Conservation (phyloP, 352 stramenopile species). For the Globisporangium splendens region DNA sequence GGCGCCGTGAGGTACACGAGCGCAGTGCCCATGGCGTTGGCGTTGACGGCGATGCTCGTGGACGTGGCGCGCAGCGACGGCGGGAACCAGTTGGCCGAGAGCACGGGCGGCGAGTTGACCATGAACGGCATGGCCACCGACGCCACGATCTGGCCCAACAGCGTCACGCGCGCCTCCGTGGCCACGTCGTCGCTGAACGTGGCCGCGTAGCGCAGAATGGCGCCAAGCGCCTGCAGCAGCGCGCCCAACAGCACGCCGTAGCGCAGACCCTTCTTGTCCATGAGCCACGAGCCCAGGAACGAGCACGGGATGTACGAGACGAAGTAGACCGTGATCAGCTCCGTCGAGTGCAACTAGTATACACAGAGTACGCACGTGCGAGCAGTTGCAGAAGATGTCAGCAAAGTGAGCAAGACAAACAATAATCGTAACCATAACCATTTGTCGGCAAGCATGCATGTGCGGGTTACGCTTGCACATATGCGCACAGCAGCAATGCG, state of each 20-base stretch:
- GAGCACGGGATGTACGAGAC: slow-evolving; percentile 77
- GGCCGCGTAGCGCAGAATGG: slow-evolving; percentile 40
- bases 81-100: slow-evolving; percentile 76
- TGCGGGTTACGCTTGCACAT: too few relatives aligned
- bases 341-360: slow-evolving; percentile 54
- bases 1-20: slow-evolving; percentile 52
- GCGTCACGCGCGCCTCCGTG: slow-evolving; percentile 35
- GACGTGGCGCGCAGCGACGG: slow-evolving; percentile 57
- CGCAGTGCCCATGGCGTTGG: slow-evolving; percentile 67
- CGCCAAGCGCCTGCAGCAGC: slow-evolving; percentile 48
- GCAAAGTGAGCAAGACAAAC: too few relatives aligned
- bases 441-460: too few relatives aligned
- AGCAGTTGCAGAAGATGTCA: neutral
- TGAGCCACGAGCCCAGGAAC: slow-evolving; percentile 76
- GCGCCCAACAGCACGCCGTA: slow-evolving; percentile 60
- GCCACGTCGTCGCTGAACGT: slow-evolving; percentile 19
- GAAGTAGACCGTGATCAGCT: slow-evolving; percentile 80
- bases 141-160: slow-evolving; percentile 60
- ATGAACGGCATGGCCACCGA: slow-evolving; percentile 81
- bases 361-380: neutral
- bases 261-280: slow-evolving; percentile 71
- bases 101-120: slow-evolving; percentile 75
- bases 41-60: slow-evolving; percentile 72
- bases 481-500: too few relatives aligned
- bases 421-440: too few relatives aligned